Base-by-base conservation (phyloP, 371 early-diverging fungal species). In the Syncephalastrum sp. region DNA sequence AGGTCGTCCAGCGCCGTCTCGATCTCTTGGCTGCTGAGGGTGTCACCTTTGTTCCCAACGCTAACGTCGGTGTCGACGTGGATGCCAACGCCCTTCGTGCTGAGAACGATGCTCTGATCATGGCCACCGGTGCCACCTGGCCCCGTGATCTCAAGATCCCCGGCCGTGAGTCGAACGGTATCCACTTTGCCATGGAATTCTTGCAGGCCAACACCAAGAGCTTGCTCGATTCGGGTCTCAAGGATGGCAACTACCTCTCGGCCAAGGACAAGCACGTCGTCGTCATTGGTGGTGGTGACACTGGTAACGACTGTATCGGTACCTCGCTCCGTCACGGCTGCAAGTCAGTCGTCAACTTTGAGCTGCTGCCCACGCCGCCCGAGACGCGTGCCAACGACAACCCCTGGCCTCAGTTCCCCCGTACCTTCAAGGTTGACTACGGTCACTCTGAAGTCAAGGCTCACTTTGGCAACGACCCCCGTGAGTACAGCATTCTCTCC, bases 231-330 rank as follows among this genome's bases (percentile, higher is more conserved):
- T 84, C 85, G 15, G 82, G 85, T 19, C 67, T 93, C 14, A 68
- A 74, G 55, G 88, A 94, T 68, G 87, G 82, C 16, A 69, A 79
- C 24, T 92, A 92, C 65, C 69, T 98, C 53, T 83, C 78, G 58
- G 96, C 95, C 38, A 91, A 92, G 69, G 96, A 86, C 74, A 95
- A 94, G 82, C 78, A 91, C 56, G 98, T 98, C 0, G 77, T 98
- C 60, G 95, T 98, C n/a, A 96, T 98, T 80, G 98, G 98, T 74
- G 98, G 95, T 64, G 98, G 98, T 59, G 98, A 96, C 70, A 98
- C 98, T 13, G 97, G 95, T 64, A 92, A 90, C 64, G 98, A 98
- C 66, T 96, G 97, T 74, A 93, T 95, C 52, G 98, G 89, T 53
- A 96, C 98, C 13, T 86, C 96, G 14, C 72, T 94, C 16, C 91